Evolutionary conservation across 495 filamentous ascomycete species (phyloP).

Genomic region (Aspergillus indologenus): DNA sequence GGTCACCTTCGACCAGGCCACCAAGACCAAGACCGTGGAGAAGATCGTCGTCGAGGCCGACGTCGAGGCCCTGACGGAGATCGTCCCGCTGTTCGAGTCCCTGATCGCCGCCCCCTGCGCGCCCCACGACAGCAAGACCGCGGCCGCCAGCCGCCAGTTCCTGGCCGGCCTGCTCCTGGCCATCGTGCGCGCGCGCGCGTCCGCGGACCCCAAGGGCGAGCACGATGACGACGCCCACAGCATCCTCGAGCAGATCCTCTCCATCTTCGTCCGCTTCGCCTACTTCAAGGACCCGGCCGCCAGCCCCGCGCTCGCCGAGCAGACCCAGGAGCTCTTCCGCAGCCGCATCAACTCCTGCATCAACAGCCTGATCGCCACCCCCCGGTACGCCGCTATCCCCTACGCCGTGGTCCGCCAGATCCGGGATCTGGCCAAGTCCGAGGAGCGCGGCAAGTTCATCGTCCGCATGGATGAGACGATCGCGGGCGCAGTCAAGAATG

Average conservation of each 20-base stretch:
- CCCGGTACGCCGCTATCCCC: constrained; percentile 50
- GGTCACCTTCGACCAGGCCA: constrained; percentile 79
- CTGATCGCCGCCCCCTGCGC: constrained; percentile 39
- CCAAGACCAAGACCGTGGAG: constrained; percentile 85
- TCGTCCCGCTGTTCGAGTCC: constrained; percentile 40
- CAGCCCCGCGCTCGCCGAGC: constrained; percentile 50
- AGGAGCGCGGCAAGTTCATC: constrained; percentile 47
- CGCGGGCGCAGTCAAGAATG: constrained; percentile 54
- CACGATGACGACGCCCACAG: constrained; percentile 32
- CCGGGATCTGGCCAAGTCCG: constrained; percentile 39
- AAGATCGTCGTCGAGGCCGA: constrained; percentile 65
- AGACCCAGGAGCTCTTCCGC: constrained; percentile 66
- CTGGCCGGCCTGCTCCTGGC: constrained; percentile 47
- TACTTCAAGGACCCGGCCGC: constrained; percentile 37
- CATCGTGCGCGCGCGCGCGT: constrained; percentile 41
- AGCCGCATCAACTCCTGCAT: constrained; percentile 64
- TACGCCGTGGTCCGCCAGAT: constrained; percentile 54
- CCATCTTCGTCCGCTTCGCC: constrained; percentile 41
- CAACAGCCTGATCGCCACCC: constrained; percentile 64
- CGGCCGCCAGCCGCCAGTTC: constrained; percentile 45
- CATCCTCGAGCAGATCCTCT: constrained; percentile 40
- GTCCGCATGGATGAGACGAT: constrained; percentile 63
- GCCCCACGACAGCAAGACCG: constrained; percentile 40
- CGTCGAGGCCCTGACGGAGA: constrained; percentile 39
- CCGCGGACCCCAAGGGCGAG: constrained; percentile 29